Conservation (phyloP, 768 basidiomycete species). For the Hypholoma sublateritium region DNA sequence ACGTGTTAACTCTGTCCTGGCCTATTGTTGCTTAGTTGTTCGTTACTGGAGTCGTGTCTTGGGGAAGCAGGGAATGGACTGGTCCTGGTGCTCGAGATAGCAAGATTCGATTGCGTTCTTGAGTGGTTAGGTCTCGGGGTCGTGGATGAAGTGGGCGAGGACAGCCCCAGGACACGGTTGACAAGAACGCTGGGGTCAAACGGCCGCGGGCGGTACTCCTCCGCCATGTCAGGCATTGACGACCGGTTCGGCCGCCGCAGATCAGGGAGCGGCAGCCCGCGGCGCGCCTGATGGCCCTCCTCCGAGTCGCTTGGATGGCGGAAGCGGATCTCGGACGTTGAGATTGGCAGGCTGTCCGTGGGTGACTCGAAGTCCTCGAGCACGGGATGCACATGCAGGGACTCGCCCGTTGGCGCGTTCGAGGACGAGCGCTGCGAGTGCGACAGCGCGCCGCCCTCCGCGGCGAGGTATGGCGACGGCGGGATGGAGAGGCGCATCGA, state of each 20-base stretch:
- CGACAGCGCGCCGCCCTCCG: neutral
- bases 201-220: slow-evolving; percentile 14
- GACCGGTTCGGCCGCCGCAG: neutral
- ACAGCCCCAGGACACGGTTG: slow-evolving; percentile 28
- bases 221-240: slow-evolving; percentile 2
- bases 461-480: slow-evolving; percentile 36
- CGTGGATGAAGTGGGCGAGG: slow-evolving; percentile 18
- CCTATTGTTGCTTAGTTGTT: slow-evolving; percentile 7
- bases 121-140: slow-evolving; percentile 5
- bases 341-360: slow-evolving; percentile 56
- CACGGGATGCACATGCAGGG: slow-evolving; percentile 32
- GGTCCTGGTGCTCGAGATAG: neutral
- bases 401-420: slow-evolving; percentile 20
- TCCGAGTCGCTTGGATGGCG: slow-evolving; percentile 39
- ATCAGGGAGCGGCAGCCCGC: slow-evolving; percentile 11
- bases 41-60: slow-evolving; percentile 12
- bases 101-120: slow-evolving; percentile 8
- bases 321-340: slow-evolving; percentile 54
- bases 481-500: slow-evolving; percentile 41
- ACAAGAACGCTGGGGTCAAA: slow-evolving; percentile 20
- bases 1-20: slow-evolving; percentile 12
- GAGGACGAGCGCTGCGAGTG: slow-evolving; percentile 9
- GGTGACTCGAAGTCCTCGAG: slow-evolving; percentile 43
- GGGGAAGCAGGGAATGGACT: slow-evolving; percentile 9
- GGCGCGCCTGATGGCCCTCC: slow-evolving; percentile 25